A percentile compares a stretch with the other conserved stretches of the same genome.
phyloP scores from a whole-genome alignment of 257 asterid species.

The Solanum lignicaule region DNA sequence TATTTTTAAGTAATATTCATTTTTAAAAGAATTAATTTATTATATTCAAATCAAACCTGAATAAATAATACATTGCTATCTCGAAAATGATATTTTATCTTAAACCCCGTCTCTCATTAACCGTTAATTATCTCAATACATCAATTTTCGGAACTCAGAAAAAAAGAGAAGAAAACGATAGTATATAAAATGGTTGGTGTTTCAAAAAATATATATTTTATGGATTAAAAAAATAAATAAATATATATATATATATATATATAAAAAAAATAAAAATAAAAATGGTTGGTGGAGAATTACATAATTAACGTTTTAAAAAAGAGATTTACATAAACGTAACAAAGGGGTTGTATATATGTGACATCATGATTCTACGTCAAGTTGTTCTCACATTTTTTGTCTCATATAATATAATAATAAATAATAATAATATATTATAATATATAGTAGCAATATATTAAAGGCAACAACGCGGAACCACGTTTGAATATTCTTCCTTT shows the following conservation, averaged over 20 bases:
- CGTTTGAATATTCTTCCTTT: background rate
- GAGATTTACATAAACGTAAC: background rate
- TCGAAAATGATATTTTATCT: background rate
- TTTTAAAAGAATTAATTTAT: too few relatives aligned
- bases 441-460: background rate
- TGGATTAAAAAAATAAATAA: too few relatives aligned
- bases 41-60: too few relatives aligned
- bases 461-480: background rate
- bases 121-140: background rate
- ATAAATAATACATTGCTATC: background rate
- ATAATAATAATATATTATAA: background rate
- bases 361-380: background rate
- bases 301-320: background rate
- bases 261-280: too few relatives aligned
- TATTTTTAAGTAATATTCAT: too few relatives aligned
- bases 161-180: background rate
- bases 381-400: background rate
- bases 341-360: background rate
- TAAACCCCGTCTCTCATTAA: background rate
- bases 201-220: too few relatives aligned
- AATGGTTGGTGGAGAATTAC: background rate
- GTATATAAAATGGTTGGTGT: background rate
- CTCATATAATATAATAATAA: background rate
- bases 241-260: too few relatives aligned
- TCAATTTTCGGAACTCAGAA: background rate